Evolutionary conservation across 2,329 filamentous ascomycete genomes (phyloP).

Genomic region (Verticillium longisporum): DNA sequence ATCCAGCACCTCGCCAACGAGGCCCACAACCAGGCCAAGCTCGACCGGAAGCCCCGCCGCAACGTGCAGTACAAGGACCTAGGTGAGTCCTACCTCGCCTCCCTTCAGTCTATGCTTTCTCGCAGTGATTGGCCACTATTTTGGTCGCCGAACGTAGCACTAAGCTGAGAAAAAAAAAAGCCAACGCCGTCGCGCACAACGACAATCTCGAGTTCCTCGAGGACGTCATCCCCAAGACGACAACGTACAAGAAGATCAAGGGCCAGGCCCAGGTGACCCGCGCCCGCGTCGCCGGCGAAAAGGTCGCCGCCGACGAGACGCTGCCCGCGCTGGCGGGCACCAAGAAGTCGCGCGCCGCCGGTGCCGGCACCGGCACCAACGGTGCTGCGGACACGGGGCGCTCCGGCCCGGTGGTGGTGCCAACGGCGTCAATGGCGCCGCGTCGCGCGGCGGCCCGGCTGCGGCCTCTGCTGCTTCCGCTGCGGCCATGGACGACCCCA

Average conservation of each 20-base stretch:
- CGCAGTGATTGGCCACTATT: background rate
- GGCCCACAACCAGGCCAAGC: constrained; percentile 79
- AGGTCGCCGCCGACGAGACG: constrained; percentile 21
- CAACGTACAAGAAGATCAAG: constrained; percentile 73
- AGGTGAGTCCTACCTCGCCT: constrained; percentile 41
- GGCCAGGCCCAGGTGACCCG: constrained; percentile 47
- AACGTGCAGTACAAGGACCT: constrained; percentile 97
- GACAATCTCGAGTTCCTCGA: constrained; percentile 94
- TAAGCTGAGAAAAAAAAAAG: constrained; percentile 45
- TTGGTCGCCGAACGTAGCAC: background rate
- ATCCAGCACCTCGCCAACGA: constrained; percentile 85
- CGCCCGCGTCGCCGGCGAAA: constrained; percentile 39
- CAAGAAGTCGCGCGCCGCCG: constrained; percentile 17
- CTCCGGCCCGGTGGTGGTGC: background rate
- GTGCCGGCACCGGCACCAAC: constrained; percentile 15
- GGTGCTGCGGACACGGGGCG: background rate
- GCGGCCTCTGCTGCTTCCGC: background rate
- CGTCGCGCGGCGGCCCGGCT: background rate
- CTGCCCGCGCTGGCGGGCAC: constrained; percentile 13
- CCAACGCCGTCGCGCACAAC: constrained; percentile 76
- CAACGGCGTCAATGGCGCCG: constrained; percentile 11
- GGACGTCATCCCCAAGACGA: constrained; percentile 84
- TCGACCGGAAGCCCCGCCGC: constrained; percentile 83
- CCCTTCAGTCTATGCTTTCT: background rate
- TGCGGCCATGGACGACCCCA: constrained; percentile 32